These are phyloP conservation scores for Arthrobotrys musiformis DNA, from an alignment of 2,329 filamentous ascomycete species.

Conservation along the genomic window DNA sequence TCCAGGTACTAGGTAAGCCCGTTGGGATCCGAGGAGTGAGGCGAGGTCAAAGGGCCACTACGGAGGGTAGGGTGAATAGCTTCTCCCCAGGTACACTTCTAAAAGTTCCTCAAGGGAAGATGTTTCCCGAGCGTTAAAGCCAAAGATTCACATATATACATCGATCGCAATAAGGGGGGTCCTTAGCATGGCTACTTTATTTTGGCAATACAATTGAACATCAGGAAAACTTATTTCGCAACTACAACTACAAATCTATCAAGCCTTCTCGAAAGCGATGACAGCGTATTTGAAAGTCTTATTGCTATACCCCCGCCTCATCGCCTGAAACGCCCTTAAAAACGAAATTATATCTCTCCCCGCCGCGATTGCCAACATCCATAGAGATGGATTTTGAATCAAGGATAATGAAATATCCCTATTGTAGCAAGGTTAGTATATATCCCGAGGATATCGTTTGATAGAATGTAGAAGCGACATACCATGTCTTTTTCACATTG, in stretches of 20 bases:
- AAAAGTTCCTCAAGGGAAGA: too few relatives aligned
- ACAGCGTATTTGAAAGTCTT: constrained; percentile 71
- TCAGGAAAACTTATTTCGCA: too few relatives aligned
- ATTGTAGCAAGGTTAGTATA: constrained; percentile 10
- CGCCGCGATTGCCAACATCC: constrained; percentile 72
- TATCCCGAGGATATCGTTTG: neutral
- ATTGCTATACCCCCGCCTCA: constrained; percentile 71
- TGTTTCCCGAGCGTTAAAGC: too few relatives aligned
- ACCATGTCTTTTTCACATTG: constrained; percentile 72
- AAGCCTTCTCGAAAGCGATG: constrained; percentile 68
- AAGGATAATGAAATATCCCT: constrained; percentile 74
- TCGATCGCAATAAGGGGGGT: too few relatives aligned
- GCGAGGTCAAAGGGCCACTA: too few relatives aligned
- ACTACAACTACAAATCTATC: neutral
- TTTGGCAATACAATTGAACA: too few relatives aligned
- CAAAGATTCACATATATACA: too few relatives aligned
- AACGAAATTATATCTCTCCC: constrained; percentile 72
- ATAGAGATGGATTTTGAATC: constrained; percentile 71
- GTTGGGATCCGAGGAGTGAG: too few relatives aligned
- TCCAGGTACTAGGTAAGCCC: too few relatives aligned
- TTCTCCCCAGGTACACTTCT: too few relatives aligned
- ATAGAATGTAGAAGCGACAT: constrained; percentile 32
- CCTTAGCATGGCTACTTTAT: too few relatives aligned
- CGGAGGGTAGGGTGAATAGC: too few relatives aligned
- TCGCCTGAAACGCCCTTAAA: constrained; percentile 71